These are phyloP conservation scores for Jamesozyma gamospora DNA, from an alignment of 805 yeast species.

Conservation along the genomic window DNA sequence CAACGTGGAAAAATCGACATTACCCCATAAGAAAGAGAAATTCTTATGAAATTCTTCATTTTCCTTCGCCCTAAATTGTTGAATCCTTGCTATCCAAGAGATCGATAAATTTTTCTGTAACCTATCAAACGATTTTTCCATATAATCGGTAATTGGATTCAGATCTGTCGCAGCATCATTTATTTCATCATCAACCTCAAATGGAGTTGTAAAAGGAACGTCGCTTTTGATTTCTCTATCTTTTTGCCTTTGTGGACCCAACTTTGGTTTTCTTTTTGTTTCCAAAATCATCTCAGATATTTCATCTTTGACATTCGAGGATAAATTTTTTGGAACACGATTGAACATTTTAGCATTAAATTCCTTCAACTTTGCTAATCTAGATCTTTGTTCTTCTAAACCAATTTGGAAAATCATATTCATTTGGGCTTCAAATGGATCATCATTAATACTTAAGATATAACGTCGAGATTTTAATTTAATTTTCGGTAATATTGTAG, in stretches of 20 bases:
- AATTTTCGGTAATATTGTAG: conserved; percentile 47
- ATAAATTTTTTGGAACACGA: conserved; percentile 3
- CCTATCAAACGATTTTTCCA: conserved; percentile 14
- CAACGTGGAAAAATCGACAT: conserved; percentile 23
- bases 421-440: conserved; percentile 76
- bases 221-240: not conserved
- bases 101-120: conserved; percentile 41
- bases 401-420: conserved; percentile 59
- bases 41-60: conserved; percentile 33
- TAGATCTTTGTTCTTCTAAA: conserved; percentile 47
- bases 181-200: conserved; percentile 3
- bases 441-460: conserved; percentile 68
- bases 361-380: conserved; percentile 41
- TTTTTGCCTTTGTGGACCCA: not conserved
- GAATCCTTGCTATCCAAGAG: conserved; percentile 65
- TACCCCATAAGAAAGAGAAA: conserved; percentile 36
- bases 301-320: not conserved
- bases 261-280: not conserved
- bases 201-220: conserved; percentile 3
- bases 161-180: conserved; percentile 1
- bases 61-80: conserved; percentile 35
- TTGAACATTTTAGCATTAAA: conserved; percentile 27
- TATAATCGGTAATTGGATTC: not conserved
- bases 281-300: conserved; percentile 6
- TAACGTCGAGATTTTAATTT: conserved; percentile 46